Evolutionary conservation across 2,329 filamentous ascomycete genomes (phyloP).

Genomic region (Pseudocercospora eumusae): DNA sequence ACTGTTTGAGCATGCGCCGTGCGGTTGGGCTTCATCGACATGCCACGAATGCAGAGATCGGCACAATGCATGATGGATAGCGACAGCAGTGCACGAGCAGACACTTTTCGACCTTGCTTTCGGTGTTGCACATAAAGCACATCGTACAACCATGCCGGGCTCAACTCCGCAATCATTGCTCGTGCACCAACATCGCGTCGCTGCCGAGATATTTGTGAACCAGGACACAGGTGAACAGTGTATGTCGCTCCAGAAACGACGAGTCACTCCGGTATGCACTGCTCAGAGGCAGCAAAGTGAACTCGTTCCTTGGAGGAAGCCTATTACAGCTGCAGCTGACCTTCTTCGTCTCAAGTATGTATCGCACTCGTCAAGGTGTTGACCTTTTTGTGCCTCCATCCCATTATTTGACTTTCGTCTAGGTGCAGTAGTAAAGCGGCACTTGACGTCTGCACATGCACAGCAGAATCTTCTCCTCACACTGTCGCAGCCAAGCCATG

Average conservation of each 20-base stretch:
- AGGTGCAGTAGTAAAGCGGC: conserved; percentile 18
- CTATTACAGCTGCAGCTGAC: neutral
- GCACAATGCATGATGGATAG: neutral
- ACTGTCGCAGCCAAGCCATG: neutral
- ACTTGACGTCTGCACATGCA: conserved; percentile 13
- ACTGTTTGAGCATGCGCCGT: no score
- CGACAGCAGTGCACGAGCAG: neutral
- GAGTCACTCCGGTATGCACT: no score
- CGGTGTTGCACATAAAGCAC: neutral
- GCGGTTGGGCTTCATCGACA: no score
- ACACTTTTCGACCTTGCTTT: neutral
- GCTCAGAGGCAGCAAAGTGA: no score
- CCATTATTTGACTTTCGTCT: conserved; percentile 21
- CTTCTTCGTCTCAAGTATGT: neutral
- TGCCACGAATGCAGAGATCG: neutral
- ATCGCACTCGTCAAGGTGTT: no score
- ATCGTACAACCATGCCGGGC: neutral
- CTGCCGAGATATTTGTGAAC: no score
- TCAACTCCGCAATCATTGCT: neutral
- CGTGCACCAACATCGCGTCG: neutral
- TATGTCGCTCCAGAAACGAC: no score
- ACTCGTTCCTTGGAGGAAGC: no score
- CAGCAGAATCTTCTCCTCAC: conserved; percentile 7
- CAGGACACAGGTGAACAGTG: no score
- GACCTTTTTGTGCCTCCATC: no score